Percentiles rank a stretch among this genome's conserved stretches.
phyloP scores from a whole-genome alignment of 208 protist species.

The Leishmania guyanensis region DNA sequence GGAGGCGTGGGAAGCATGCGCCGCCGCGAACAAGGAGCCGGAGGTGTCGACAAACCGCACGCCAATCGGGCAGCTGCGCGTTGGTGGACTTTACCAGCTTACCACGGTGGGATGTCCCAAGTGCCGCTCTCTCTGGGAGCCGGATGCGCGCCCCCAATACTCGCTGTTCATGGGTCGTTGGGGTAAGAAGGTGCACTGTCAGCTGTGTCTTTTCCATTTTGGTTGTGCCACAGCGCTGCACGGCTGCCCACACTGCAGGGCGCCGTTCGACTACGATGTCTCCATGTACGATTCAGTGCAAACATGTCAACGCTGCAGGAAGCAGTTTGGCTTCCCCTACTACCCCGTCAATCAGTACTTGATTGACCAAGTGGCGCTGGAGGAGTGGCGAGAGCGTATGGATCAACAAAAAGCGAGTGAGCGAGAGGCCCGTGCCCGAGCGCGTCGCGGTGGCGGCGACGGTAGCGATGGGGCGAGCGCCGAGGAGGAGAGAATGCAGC shows the following conservation, averaged over 20 bases:
- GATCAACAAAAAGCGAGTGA: constrained; percentile 39
- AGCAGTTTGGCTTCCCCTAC: constrained; percentile 79
- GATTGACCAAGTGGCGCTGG: constrained; percentile 59
- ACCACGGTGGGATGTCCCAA: constrained; percentile 75
- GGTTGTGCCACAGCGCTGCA: constrained; percentile 80
- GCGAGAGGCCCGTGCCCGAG: constrained; percentile 46
- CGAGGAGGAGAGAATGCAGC: constrained; percentile 40
- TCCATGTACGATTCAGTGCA: constrained; percentile 75
- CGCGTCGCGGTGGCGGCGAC: constrained; percentile 19
- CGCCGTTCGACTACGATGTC: constrained; percentile 75
- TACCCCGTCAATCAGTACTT: constrained; percentile 79
- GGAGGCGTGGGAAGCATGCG: constrained; percentile 29
- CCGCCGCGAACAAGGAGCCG: constrained; percentile 33
- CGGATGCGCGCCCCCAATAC: constrained; percentile 80
- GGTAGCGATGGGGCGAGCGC: constrained; percentile 16
- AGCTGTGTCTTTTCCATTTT: constrained; percentile 83
- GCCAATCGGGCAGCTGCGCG: constrained; percentile 58
- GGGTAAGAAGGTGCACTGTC: constrained; percentile 83
- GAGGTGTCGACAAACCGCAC: constrained; percentile 76
- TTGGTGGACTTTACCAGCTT: constrained; percentile 46
- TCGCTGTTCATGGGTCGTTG: constrained; percentile 87
- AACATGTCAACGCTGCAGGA: constrained; percentile 58
- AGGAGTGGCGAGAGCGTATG: constrained; percentile 67
- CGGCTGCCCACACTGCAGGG: constrained; percentile 77
- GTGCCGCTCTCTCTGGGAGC: constrained; percentile 73